Evolutionary conservation across 2,329 filamentous ascomycete genomes (phyloP).

Genomic region (Xylaria digitata): DNA sequence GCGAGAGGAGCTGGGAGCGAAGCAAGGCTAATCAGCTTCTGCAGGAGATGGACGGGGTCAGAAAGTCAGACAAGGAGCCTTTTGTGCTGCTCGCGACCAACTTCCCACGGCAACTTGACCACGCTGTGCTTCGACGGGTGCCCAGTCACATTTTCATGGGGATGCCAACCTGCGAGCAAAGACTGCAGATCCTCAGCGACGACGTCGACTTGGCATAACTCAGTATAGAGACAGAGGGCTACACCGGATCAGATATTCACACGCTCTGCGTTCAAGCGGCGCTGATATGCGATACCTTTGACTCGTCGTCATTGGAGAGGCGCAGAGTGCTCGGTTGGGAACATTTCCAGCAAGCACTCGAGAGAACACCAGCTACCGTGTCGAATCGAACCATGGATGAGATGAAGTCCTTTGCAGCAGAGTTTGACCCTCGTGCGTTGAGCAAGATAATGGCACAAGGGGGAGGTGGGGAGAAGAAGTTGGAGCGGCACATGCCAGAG

Average conservation of each 20-base stretch:
- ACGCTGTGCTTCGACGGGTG: constrained; percentile 8
- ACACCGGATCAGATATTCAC: constrained; percentile 4
- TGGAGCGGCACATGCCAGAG: too few species aligned
- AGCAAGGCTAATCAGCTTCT: constrained; percentile 19
- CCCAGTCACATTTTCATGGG: too few species aligned
- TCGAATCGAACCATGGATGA: too few species aligned
- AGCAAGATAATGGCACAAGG: too few species aligned
- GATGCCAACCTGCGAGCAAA: not conserved
- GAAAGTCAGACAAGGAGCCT: not conserved
- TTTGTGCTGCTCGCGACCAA: constrained; percentile 1
- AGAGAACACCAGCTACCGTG: too few species aligned
- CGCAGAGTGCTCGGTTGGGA: too few species aligned
- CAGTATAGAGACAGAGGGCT: not conserved
- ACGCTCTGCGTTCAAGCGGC: not conserved
- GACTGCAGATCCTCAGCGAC: not conserved
- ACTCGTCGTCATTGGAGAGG: not conserved
- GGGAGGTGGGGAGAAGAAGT: too few species aligned
- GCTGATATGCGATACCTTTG: not conserved
- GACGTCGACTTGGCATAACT: not conserved
- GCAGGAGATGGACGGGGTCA: not conserved
- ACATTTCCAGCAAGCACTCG: too few species aligned
- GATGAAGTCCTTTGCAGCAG: too few species aligned
- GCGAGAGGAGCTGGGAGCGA: constrained; percentile 3
- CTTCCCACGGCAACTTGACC: not conserved
- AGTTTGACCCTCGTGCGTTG: too few species aligned